Base-by-base conservation (phyloP, 164 flowering plant genomes). In the Litsea cubeba region DNA sequence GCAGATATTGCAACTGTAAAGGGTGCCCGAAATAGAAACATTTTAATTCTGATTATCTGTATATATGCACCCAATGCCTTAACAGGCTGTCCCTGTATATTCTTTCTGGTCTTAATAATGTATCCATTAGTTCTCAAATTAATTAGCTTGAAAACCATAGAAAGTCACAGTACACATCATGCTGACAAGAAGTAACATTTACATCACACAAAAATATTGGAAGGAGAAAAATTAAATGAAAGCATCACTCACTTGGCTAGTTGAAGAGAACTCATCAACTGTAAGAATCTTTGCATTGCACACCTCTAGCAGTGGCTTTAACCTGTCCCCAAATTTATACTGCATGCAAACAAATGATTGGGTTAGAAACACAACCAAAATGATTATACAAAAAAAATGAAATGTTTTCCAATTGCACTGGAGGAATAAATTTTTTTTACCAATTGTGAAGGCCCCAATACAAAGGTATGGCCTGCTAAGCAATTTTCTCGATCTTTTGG, bases 391-490 rank as follows among this genome's bases (percentile, higher is more conserved):
- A 17, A 54, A 12, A 12, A 18, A 14, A 54, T 54, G 6, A 54
- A 54, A 54, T 54, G n/a, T 17, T 63, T 60, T 73, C 50, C 23
- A 65, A 65, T 67, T 22, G 49, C 50, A 17, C 67, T 3, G 12
- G 49, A 60, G 64, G 67, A 71, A 72, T 66, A 22, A 74, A 74
- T 58, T 77, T 17, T 17, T 3, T 68, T 80, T 70, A 94, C 98
- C 92, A 72, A 79, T 57, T 83, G 46, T 60, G 68, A 30, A 22
- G 88, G 70, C 23, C 89, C 92, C 81, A 94, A 72, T 76, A 94
- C 24, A 81, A 91, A 92, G 12, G 88, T 88, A 79, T 85, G 87
- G 71, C 86, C 89, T 35, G 79, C 76, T 83, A 94, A 80, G 83
- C 93, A 92, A 26, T 79, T 86, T 76, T 85, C 87, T 63, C 96